phyloP scores from a whole-genome alignment of 192 early-diverging fungal species.

The Coemansia sp. region DNA sequence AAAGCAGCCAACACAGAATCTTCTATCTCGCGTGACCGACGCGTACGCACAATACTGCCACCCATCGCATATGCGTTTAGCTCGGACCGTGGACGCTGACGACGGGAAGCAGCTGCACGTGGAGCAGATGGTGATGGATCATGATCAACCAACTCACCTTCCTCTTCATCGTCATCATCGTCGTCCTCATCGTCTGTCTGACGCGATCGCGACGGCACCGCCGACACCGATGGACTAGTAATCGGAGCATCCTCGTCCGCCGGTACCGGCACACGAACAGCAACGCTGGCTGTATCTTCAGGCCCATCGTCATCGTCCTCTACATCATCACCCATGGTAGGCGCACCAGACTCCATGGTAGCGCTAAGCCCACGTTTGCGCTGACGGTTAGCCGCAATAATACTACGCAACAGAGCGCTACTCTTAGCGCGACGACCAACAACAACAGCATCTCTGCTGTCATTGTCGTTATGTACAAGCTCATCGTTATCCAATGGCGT shows the following conservation, averaged over 20 bases:
- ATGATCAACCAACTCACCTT: slow-evolving; percentile 50
- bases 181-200: not conserved
- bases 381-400: slow-evolving; percentile 45
- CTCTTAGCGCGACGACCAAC: slow-evolving; percentile 32
- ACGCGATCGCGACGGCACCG: not conserved
- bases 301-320: not conserved
- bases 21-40: slow-evolving; percentile 23
- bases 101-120: no score
- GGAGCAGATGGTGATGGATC: no score
- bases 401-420: slow-evolving; percentile 46
- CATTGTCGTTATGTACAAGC: not conserved
- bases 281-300: not conserved
- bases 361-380: slow-evolving; percentile 22
- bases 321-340: not conserved
- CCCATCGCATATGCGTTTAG: slow-evolving; percentile 39
- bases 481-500: not conserved
- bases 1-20: not conserved
- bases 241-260: slow-evolving; percentile 5
- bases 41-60: slow-evolving; percentile 49
- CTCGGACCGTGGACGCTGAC: slow-evolving; percentile 24
- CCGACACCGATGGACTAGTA: not conserved
- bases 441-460: not conserved
- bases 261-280: not conserved
- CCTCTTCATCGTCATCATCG: slow-evolving; percentile 25
- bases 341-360: slow-evolving; percentile 1